Evolutionary conservation across 176 grass and related monocot species (phyloP).

Genomic region (Aegilops sharonensis): DNA sequence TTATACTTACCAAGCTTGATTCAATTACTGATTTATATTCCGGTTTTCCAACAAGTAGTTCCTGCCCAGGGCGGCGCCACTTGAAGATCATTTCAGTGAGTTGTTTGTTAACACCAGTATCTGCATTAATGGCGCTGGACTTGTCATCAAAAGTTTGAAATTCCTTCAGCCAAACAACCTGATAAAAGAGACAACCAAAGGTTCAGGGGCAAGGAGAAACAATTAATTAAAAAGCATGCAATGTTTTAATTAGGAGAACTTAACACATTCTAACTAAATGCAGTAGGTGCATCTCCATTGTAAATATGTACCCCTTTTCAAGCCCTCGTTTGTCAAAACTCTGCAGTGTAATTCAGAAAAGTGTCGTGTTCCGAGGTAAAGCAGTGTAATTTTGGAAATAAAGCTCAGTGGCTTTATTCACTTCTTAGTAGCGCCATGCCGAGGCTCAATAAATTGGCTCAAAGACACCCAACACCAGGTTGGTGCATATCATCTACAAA

Average conservation of each 20-base stretch:
- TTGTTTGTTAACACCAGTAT: neutral
- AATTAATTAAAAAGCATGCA: neutral
- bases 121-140: neutral
- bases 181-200: neutral
- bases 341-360: no score
- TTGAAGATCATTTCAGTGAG: constrained; percentile 1
- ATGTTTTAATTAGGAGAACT: neutral
- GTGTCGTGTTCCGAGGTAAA: no score
- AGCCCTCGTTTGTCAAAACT: neutral
- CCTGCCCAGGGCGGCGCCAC: neutral
- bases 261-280: neutral
- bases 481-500: neutral
- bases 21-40: constrained; percentile 1
- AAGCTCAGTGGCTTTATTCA: neutral
- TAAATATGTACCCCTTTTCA: neutral
- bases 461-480: neutral
- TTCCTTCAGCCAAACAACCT: constrained; percentile 3
- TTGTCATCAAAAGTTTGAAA: constrained; percentile 7
- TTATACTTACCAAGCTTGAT: neutral
- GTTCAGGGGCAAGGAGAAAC: neutral
- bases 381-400: no score
- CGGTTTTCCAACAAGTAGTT: neutral
- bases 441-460: neutral
- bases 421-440: neutral
- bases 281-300: neutral